Conservation (phyloP, 2,329 filamentous ascomycete genomes). For the Ampelomyces quisqualis region DNA sequence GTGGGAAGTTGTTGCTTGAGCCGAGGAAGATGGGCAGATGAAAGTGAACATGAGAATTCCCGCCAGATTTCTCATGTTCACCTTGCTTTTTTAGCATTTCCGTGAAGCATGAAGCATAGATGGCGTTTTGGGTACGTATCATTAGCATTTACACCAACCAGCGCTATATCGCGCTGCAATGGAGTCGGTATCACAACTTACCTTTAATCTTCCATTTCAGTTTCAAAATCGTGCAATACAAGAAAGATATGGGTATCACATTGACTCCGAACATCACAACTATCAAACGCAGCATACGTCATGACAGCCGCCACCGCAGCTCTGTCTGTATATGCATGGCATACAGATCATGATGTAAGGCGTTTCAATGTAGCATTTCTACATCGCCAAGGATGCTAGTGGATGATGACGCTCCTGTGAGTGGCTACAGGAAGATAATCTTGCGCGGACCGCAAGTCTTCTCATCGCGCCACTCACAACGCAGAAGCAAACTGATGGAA, state of each 20-base stretch:
- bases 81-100: not conserved
- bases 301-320: constrained; percentile 1
- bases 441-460: too few relatives aligned
- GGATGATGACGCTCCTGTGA: too few relatives aligned
- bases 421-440: too few relatives aligned
- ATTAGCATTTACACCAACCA: not conserved
- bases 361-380: too few relatives aligned
- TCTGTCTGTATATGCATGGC: too few relatives aligned
- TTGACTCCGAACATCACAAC: not conserved
- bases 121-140: not conserved
- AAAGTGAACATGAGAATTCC: not conserved
- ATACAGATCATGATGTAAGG: too few relatives aligned
- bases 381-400: too few relatives aligned
- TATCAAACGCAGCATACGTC: not conserved
- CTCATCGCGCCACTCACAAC: too few relatives aligned
- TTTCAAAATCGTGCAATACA: not conserved
- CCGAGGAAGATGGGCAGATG: constrained; percentile 36
- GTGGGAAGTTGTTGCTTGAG: constrained; percentile 55
- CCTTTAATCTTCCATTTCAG: not conserved
- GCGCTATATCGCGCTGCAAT: too few relatives aligned
- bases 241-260: not conserved
- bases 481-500: too few relatives aligned
- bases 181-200: not conserved
- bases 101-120: not conserved
- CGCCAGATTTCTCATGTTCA: not conserved